Base-by-base conservation (phyloP, 495 filamentous ascomycete species). In the Daldinia loculata region DNA sequence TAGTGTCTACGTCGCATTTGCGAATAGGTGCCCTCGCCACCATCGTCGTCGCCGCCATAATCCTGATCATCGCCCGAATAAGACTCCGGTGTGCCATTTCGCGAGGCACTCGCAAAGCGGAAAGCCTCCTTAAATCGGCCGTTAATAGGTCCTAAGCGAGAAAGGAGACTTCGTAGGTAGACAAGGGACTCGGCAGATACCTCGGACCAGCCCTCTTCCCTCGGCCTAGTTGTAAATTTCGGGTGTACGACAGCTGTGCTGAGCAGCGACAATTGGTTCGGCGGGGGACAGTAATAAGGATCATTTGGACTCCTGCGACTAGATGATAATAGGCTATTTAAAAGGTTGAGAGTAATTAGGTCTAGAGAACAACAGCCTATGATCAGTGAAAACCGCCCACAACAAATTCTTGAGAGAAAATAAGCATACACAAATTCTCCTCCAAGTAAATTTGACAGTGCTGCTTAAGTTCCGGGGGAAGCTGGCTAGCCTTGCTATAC, bases 361-460 rank as follows among this genome's bases (percentile, higher is more conserved):
- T 93, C 92, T 95, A 67, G 11, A 50, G 19, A 41, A 45, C 2
- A 15, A 34, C 14, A 15, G 7, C 12, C 9, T 19, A 3, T 0
- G 15, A 29, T 71, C 56, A 72, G 58, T 45, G 11, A 22, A 30
- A 50, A 32, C 1, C 4, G 29, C 29, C 14, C 17, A 34, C 8
- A 26, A 4, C n/a, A 30, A 26, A 17, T 34, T 11, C 6, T 11
- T 3, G 0, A 6, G 9, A 24, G 24, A 9, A 52, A 32, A 32
- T 39, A 19, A 9, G 17, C 15, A 34, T 78, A 93, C 91, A 91
- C 19, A 93, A 86, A 39, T 88, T 83, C 75, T 95, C 92, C 74
- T 94, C 92, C 4, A 95, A 81, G 76, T 91, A 92, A 30, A 93
- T 90, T 55, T 86, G 86, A 52, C 85, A 88, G 70, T 92, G 88